Evolutionary conservation across 495 filamentous ascomycete genomes (phyloP).

Genomic region (Podospora appendiculata): DNA sequence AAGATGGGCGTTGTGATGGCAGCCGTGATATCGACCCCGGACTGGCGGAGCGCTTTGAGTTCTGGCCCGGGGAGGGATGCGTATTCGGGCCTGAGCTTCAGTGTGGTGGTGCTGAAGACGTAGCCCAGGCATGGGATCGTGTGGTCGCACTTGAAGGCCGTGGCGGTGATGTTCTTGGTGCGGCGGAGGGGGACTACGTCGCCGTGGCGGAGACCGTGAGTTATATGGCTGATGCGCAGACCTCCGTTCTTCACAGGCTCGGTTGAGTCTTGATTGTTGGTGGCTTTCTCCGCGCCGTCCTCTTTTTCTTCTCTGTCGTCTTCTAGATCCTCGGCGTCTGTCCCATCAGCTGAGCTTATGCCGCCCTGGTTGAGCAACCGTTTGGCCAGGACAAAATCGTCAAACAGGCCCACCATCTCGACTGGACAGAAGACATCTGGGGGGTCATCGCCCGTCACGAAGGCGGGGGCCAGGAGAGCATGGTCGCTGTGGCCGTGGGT

Average conservation of each 20-base stretch:
- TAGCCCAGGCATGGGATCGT: slow-evolving; percentile 31
- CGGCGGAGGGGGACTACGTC: slow-evolving; percentile 16
- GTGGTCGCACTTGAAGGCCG: slow-evolving; percentile 27
- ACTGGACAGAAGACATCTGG: slow-evolving; percentile 27
- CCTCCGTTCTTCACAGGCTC: neutral
- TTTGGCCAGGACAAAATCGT: slow-evolving; percentile 19
- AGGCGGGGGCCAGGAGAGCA: slow-evolving; percentile 23
- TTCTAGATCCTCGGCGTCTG: neutral
- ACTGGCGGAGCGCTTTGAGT: slow-evolving; percentile 14
- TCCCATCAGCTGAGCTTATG: slow-evolving; percentile 3
- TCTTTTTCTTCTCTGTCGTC: neutral
- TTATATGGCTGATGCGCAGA: slow-evolving; percentile 15
- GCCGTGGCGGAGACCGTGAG: slow-evolving; percentile 13
- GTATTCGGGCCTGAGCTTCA: slow-evolving; percentile 20
- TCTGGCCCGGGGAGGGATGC: slow-evolving; percentile 7
- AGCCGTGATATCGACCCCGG: slow-evolving; percentile 16
- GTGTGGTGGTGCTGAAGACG: slow-evolving; percentile 22
- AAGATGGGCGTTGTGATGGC: slow-evolving; percentile 23
- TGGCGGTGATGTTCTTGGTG: slow-evolving; percentile 16
- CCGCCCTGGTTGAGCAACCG: neutral
- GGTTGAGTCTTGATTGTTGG: neutral
- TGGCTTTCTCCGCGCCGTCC: neutral
- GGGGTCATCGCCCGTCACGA: slow-evolving; percentile 22
- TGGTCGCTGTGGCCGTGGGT: slow-evolving; percentile 36
- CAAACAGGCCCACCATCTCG: slow-evolving; percentile 20